A percentile compares a stretch with the other conserved stretches of the same genome.
Conservation (phyloP, 1,284 basidiomycete species). For the Malassezia equina region DNA sequence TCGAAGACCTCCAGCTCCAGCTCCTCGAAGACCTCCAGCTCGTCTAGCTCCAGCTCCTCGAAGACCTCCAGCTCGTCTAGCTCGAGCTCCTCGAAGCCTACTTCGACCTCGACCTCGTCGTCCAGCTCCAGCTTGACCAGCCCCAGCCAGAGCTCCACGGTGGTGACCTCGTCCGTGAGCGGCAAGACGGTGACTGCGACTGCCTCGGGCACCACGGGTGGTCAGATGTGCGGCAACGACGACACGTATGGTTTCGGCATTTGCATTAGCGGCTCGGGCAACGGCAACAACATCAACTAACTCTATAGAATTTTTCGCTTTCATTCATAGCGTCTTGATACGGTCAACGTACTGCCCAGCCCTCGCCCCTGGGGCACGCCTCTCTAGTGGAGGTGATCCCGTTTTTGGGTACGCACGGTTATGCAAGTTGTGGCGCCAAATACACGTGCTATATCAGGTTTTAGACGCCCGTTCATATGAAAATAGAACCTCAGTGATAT, state of each 20-base stretch:
- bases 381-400: too few species aligned
- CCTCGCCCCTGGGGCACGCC: too few species aligned
- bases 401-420: too few species aligned
- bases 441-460: background rate
- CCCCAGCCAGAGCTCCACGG: background rate
- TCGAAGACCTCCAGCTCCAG: background rate
- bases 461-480: background rate
- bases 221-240: background rate
- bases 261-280: constrained; percentile 1
- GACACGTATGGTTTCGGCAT: background rate
- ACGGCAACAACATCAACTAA: constrained; percentile 1
- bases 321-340: too few species aligned
- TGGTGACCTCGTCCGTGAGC: background rate
- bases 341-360: too few species aligned
- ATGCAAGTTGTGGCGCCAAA: background rate
- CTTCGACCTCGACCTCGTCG: background rate
- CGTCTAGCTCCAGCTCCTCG: background rate
- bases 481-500: background rate
- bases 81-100: background rate
- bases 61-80: background rate
- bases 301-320: background rate
- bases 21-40: background rate
- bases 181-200: background rate
- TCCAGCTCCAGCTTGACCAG: background rate
- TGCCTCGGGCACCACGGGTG: background rate